phyloP scores from a whole-genome alignment of 192 early-diverging fungal species.

The Entomortierella parvispora region DNA sequence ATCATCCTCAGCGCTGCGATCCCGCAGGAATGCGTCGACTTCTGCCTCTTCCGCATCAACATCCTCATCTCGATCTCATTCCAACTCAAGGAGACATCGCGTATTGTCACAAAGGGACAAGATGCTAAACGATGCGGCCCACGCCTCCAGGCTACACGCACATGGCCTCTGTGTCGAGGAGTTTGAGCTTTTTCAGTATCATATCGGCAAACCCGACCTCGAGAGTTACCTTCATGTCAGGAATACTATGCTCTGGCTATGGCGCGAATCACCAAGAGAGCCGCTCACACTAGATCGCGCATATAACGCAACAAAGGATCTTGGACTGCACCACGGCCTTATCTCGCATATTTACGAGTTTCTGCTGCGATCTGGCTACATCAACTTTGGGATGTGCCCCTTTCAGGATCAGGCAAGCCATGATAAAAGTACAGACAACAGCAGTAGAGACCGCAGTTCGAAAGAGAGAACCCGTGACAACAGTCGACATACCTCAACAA shows the following conservation, averaged over 20 bases:
- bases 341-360: conserved; percentile 54
- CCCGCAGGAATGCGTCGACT: too few species aligned
- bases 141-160: conserved; percentile 35
- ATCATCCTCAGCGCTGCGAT: background rate
- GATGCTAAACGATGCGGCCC: conserved; percentile 34
- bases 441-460: background rate
- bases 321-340: conserved; percentile 31
- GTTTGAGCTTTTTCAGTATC: conserved; percentile 42
- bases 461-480: background rate
- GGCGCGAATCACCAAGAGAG: conserved; percentile 31
- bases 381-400: conserved; percentile 60
- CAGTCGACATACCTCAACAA: background rate
- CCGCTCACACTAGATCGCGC: conserved; percentile 25
- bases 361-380: conserved; percentile 56
- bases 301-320: conserved; percentile 30
- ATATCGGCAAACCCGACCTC: conserved; percentile 22
- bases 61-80: background rate
- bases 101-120: conserved; percentile 8
- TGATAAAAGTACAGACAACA: background rate
- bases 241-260: conserved; percentile 46
- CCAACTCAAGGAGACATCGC: conserved; percentile 5
- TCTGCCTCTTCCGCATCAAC: too few species aligned
- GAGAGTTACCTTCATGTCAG: conserved; percentile 37
- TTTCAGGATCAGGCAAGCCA: conserved; percentile 6
- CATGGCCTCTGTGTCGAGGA: conserved; percentile 32